phyloP scores from a whole-genome alignment of 208 protist species.

The Trichomonas tenax region DNA sequence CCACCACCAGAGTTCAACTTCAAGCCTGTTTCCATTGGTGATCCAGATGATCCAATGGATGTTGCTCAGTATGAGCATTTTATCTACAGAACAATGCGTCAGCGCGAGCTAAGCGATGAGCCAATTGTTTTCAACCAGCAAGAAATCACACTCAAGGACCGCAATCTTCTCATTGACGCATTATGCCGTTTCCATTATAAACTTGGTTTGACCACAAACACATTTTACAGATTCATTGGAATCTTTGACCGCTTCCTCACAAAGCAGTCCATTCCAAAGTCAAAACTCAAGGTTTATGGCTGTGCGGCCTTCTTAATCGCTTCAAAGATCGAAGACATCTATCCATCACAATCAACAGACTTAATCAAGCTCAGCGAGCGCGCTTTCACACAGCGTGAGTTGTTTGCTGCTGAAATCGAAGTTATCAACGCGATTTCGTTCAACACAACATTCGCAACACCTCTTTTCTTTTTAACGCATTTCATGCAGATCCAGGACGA shows the following conservation, averaged over 20 bases:
- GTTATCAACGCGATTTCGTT: not conserved
- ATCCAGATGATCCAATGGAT: not conserved
- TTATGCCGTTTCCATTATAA: constrained; percentile 2
- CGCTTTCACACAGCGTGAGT: not conserved
- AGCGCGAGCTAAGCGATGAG: not conserved
- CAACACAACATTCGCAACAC: not conserved
- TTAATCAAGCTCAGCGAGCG: not conserved
- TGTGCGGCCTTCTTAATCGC: not conserved
- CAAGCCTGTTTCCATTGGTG: not conserved
- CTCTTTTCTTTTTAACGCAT: not conserved
- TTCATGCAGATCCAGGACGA: not conserved
- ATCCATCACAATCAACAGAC: not conserved
- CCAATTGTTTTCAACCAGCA: not conserved
- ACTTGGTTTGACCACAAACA: not conserved
- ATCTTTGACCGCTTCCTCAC: not conserved
- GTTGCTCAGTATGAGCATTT: not conserved
- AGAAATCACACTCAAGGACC: not conserved
- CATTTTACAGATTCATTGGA: not conserved
- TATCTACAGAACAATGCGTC: not conserved
- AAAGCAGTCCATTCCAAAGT: not conserved
- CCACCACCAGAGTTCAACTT: not conserved
- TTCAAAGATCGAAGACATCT: constrained; percentile 2
- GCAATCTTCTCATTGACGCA: not conserved
- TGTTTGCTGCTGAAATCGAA: not conserved
- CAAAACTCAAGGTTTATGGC: not conserved